Evolutionary conservation across 2,329 filamentous ascomycete species (phyloP).

Genomic region (Pyrenochaeta sp.): DNA sequence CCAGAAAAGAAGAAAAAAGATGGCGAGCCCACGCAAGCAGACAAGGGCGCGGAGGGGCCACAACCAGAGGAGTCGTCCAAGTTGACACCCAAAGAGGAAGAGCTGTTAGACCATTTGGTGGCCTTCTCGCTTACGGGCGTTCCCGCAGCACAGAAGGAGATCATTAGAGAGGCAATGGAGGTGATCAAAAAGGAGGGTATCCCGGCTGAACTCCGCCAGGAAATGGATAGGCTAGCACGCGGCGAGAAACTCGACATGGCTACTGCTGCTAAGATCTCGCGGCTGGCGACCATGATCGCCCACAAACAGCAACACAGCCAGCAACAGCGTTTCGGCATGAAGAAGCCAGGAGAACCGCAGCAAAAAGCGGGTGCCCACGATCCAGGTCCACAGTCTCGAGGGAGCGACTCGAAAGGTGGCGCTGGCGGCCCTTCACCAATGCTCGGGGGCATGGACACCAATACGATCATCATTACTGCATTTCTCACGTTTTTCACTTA

Average conservation of each 20-base stretch:
- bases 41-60: slow-evolving; percentile 50
- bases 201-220: slow-evolving; percentile 70
- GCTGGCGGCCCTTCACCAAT: slow-evolving; percentile 24
- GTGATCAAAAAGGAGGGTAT: slow-evolving; percentile 73
- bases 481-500: slow-evolving; percentile 68
- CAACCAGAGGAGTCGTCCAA: slow-evolving; percentile 52
- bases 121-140: slow-evolving; percentile 64
- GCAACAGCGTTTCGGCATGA: slow-evolving; percentile 33
- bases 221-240: slow-evolving; percentile 64
- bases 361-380: slow-evolving; percentile 56
- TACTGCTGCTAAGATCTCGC: slow-evolving; percentile 67
- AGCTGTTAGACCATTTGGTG: slow-evolving; percentile 66
- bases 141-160: slow-evolving; percentile 67
- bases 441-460: slow-evolving; percentile 57
- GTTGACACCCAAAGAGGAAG: slow-evolving; percentile 63
- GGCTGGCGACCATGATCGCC: slow-evolving; percentile 64
- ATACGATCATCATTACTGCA: slow-evolving; percentile 63
- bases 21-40: slow-evolving; percentile 40
- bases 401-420: slow-evolving; percentile 35
- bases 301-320: slow-evolving; percentile 59
- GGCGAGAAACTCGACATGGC: slow-evolving; percentile 59
- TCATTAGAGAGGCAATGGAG: slow-evolving; percentile 67
- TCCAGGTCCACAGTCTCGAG: slow-evolving; percentile 51
- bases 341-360: slow-evolving; percentile 39
- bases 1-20: slow-evolving; percentile 42